Base-by-base conservation (phyloP, 768 basidiomycete genomes). In the Boletus rubescentipes region DNA sequence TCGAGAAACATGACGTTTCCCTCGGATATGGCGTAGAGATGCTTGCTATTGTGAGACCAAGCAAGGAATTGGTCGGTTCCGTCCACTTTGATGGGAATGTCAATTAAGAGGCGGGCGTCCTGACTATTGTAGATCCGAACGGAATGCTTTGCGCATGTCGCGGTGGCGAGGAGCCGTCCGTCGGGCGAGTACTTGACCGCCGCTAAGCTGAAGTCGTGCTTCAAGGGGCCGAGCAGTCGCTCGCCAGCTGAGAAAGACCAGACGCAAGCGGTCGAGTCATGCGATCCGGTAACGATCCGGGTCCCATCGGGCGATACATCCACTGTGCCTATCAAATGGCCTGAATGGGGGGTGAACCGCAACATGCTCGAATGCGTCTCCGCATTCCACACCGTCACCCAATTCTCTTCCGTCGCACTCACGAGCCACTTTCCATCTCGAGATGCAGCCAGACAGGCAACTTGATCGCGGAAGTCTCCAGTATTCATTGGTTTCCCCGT, bases 281-380 rank as follows among this genome's bases (percentile, higher is more conserved):
- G 21, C n/a, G 59, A 45, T 16, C 53, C 62, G 7, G 46, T 46
- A 14, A 41, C 55, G 9, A 63, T 41, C 7, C 29, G 49, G 2
- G 52, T 60, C 29, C 37, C 49, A n/a, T 63, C 58, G 5, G 52
- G 52, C 0, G 61, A 63, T 10, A 60, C 21, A 30, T 63, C 61
- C 9, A 60, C 10, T 3, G 44, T 15, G 37, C 23, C 34, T 4
- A 41, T 14, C 16, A 43, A 12, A 20, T 20, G 44, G 11, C 2
- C 7, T 5, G 40, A 35, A 29, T 61, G 59, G 10, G 29, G 46
- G 14, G 16, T 15, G 26, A 62, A 46, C 26, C 51, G 45, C 10
- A 9, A 32, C 40, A 21, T 16, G 11, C 47, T 51, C 0, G n/a
- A n/a, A 16, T 47, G 49, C 1, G 29, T 49, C 36, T 51, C 34